phyloP scores from a whole-genome alignment of 2,329 filamentous ascomycete species.

The Seiridium cupressi region DNA sequence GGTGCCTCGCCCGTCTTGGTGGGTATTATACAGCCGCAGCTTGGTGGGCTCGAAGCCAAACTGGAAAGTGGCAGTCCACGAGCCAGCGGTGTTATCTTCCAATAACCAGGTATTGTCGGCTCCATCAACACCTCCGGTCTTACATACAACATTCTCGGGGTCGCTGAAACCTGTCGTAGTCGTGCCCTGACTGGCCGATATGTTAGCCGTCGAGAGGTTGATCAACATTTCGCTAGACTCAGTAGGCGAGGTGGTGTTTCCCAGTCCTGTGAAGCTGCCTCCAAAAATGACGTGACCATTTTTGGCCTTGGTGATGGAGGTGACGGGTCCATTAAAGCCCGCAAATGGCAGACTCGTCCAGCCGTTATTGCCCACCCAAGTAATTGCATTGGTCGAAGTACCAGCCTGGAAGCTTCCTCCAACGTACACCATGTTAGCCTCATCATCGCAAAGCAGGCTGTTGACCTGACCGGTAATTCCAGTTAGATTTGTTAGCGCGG shows the following conservation, averaged over 20 bases:
- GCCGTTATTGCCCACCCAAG: conserved; percentile 66
- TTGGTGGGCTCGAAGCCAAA: conserved; percentile 88
- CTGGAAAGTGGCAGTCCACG: conserved; percentile 78
- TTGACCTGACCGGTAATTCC: conserved; percentile 83
- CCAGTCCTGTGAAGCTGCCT: conserved; percentile 83
- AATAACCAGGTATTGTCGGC: conserved; percentile 83
- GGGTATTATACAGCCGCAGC: conserved; percentile 84
- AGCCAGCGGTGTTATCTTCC: conserved; percentile 70
- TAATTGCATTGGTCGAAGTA: conserved; percentile 86
- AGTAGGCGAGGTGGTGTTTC: conserved; percentile 70
- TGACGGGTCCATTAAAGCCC: conserved; percentile 91
- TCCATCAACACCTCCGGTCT: conserved; percentile 63
- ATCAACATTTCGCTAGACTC: conserved; percentile 74
- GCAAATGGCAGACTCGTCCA: conserved; percentile 86
- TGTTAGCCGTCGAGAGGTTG: conserved; percentile 76
- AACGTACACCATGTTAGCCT: conserved; percentile 79
- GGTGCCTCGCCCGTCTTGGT: conserved; percentile 79
- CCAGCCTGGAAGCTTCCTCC: conserved; percentile 79
- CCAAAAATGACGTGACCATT: conserved; percentile 90
- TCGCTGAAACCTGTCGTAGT: conserved; percentile 66
- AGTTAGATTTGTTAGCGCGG: conserved; percentile 68
- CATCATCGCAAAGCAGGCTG: conserved; percentile 77
- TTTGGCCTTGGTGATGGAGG: conserved; percentile 75
- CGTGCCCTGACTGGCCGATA: conserved; percentile 65
- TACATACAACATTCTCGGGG: conserved; percentile 81